Evolutionary conservation across 495 filamentous ascomycete genomes (phyloP).

Genomic region (Acidomyces sp.): DNA sequence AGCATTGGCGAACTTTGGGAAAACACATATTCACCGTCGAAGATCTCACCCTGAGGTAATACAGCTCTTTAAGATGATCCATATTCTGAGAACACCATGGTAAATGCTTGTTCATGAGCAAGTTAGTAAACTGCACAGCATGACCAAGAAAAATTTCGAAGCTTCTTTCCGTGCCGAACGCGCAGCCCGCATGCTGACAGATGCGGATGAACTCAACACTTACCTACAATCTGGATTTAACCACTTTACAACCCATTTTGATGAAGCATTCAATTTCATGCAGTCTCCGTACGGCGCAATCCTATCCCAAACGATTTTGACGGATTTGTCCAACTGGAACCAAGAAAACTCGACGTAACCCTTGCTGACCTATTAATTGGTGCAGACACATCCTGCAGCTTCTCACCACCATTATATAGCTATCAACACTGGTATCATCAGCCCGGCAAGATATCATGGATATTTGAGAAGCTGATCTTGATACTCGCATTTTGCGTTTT

Average conservation of each 20-base stretch:
- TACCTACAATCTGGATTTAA: slow-evolving; percentile 42
- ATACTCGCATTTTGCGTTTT: slow-evolving; percentile 44
- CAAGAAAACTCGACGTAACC: too few species aligned
- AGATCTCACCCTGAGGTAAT: slow-evolving; percentile 42
- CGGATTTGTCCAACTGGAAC: too few species aligned
- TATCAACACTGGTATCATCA: slow-evolving; percentile 23
- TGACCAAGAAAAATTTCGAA: slow-evolving; percentile 31
- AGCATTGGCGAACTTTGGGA: slow-evolving; percentile 26
- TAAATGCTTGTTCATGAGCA: slow-evolving; percentile 37
- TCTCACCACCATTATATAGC: slow-evolving; percentile 34
- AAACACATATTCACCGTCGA: slow-evolving; percentile 30
- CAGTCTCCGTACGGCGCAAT: slow-evolving; percentile 33
- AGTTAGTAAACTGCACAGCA: slow-evolving; percentile 33
- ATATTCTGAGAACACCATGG: slow-evolving; percentile 38
- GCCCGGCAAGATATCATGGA: slow-evolving; percentile 22
- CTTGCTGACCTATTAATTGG: too few species aligned
- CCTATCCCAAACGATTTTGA: slow-evolving; percentile 38
- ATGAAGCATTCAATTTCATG: slow-evolving; percentile 45
- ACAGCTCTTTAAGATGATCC: slow-evolving; percentile 37
- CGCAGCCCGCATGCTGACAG: slow-evolving; percentile 35
- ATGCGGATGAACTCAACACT: slow-evolving; percentile 38
- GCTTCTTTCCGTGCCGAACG: slow-evolving; percentile 31
- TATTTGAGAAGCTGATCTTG: slow-evolving; percentile 37
- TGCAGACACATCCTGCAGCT: slow-evolving; percentile 41
- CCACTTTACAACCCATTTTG: slow-evolving; percentile 40